phyloP scores from a whole-genome alignment of 116 monocot species.

The Papilionanthe hybrid region DNA sequence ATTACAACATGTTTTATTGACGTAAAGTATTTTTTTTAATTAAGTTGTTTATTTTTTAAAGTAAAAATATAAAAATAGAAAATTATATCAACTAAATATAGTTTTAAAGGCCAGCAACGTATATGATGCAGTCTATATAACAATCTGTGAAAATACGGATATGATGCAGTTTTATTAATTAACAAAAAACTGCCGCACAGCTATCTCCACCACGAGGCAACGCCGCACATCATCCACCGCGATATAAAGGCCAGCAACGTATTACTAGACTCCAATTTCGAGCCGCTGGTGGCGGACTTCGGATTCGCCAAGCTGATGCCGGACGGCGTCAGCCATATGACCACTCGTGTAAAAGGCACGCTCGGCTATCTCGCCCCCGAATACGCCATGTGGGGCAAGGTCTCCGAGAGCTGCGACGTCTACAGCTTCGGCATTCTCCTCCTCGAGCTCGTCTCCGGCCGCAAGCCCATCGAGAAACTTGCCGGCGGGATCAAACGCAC shows the following conservation, averaged over 20 bases:
- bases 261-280: conserved; percentile 29
- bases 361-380: conserved; percentile 35
- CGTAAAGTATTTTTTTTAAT: too few relatives aligned
- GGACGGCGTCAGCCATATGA: conserved; percentile 34
- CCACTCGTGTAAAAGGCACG: conserved; percentile 33
- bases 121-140: too few relatives aligned
- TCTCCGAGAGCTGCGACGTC: conserved; percentile 38
- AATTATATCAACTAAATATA: too few relatives aligned
- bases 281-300: conserved; percentile 33
- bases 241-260: conserved; percentile 52
- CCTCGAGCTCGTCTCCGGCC: conserved; percentile 33
- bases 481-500: conserved; percentile 21
- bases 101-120: too few relatives aligned
- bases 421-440: conserved; percentile 41
- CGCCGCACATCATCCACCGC: conserved; percentile 35
- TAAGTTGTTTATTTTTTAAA: too few relatives aligned
- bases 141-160: too few relatives aligned
- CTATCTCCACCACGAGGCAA: conserved; percentile 29
- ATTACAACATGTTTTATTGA: too few relatives aligned
- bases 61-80: too few relatives aligned
- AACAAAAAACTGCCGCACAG: not conserved
- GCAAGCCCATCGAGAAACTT: conserved; percentile 39
- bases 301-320: conserved; percentile 41
- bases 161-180: too few relatives aligned
- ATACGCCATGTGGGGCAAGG: conserved; percentile 43